A percentile compares a stretch with the other conserved stretches of the same genome.
Conservation (phyloP, 1,284 basidiomycete genomes). For the Albatrellus sp. region DNA sequence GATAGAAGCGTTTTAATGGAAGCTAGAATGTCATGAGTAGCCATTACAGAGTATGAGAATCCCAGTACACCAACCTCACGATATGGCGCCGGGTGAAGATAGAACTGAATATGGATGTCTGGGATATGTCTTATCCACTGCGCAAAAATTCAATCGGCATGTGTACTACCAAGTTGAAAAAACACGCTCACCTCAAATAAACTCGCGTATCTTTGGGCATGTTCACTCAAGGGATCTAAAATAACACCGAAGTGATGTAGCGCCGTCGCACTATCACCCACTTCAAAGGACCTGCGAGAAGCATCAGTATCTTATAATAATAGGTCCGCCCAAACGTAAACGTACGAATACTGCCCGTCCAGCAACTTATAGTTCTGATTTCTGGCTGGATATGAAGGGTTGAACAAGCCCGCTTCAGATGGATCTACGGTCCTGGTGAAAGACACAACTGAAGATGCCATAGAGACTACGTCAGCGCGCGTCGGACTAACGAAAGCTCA, state of each 20-base stretch:
- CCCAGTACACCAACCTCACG: constrained; percentile 40
- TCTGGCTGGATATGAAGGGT: constrained; percentile 42
- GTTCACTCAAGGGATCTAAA: constrained; percentile 78
- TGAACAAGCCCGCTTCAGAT: constrained; percentile 63
- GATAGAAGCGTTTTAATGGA: constrained; percentile 91
- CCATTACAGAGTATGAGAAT: background rate
- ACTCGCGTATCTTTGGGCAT: constrained; percentile 76
- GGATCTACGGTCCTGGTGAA: constrained; percentile 57
- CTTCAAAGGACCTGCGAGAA: constrained; percentile 44
- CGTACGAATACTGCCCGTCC: constrained; percentile 51
- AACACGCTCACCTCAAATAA: constrained; percentile 48
- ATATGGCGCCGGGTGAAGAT: constrained; percentile 60
- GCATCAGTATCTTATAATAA: background rate
- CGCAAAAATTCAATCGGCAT: constrained; percentile 3
- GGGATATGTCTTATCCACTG: constrained; percentile 52
- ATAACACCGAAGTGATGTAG: constrained; percentile 65
- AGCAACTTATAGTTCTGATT: constrained; percentile 48
- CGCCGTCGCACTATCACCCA: constrained; percentile 59
- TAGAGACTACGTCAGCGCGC: constrained; percentile 47
- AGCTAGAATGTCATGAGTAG: constrained; percentile 33
- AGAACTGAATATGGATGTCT: constrained; percentile 57
- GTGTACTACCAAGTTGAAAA: background rate
- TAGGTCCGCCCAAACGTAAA: background rate
- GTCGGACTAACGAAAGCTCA: constrained; percentile 26
- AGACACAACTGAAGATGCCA: constrained; percentile 60